These are phyloP conservation scores for Protomyces gravidus DNA, from an alignment of 1,139 yeast species.

Conservation along the genomic window DNA sequence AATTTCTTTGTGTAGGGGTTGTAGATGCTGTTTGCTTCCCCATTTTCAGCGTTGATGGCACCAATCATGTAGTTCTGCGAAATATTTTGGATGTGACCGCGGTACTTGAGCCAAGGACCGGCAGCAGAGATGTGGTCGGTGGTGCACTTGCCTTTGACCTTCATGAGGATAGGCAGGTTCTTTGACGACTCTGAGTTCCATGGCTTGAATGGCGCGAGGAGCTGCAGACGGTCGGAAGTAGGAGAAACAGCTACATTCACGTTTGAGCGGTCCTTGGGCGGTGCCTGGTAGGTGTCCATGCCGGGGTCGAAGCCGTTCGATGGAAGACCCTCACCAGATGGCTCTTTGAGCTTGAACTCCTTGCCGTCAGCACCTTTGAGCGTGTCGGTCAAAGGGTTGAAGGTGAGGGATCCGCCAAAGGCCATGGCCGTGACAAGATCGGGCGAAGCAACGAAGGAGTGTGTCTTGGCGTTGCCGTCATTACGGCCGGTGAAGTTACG, in stretches of 20 bases:
- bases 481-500: constrained; percentile 98
- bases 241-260: constrained; percentile 76
- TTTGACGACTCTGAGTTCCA: constrained; percentile 97
- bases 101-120: constrained; percentile 99
- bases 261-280: constrained; percentile 78
- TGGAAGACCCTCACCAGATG: constrained; percentile 92
- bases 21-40: constrained; percentile 86
- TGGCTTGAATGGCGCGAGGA: constrained; percentile 81
- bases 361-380: constrained; percentile 92
- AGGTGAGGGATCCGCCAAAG: constrained; percentile 94
- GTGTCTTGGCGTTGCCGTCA: constrained; percentile 98
- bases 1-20: constrained; percentile 89
- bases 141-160: constrained; percentile 96
- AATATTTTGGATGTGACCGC: constrained; percentile 99
- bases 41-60: constrained; percentile 95
- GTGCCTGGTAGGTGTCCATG: constrained; percentile 95
- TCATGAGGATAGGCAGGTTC: constrained; percentile 87
- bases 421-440: constrained; percentile 96
- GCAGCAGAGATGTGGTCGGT: constrained; percentile 99
- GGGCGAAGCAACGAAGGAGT: constrained; percentile 97
- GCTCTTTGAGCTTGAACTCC: constrained; percentile 88
- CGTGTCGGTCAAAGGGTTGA: constrained; percentile 95
- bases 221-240: constrained; percentile 81
- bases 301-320: constrained; percentile 88
- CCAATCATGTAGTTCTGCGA: constrained; percentile 99